These are phyloP conservation scores for Paulownia fortunei DNA, from an alignment of 257 asterid genomes.

Conservation along the genomic window DNA sequence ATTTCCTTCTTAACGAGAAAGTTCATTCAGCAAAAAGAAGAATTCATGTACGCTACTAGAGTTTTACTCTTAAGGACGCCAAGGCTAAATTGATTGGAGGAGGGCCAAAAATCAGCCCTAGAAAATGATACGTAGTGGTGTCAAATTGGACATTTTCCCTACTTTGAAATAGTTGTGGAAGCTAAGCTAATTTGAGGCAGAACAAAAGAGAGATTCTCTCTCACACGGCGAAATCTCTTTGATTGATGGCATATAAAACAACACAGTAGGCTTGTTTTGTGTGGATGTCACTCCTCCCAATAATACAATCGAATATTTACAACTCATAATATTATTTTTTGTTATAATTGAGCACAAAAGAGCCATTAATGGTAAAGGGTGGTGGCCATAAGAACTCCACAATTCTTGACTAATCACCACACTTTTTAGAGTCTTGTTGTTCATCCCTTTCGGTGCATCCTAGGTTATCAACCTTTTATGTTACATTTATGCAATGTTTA, in stretches of 20 bases:
- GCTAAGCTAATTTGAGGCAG: not conserved
- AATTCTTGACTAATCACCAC: conserved; percentile 29
- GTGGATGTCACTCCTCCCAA: not conserved
- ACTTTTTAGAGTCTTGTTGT: not conserved
- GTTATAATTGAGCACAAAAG: not conserved
- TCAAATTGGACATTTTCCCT: too few relatives aligned
- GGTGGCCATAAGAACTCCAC: conserved; percentile 30
- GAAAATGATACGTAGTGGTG: too few relatives aligned
- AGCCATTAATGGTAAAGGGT: conserved; percentile 24
- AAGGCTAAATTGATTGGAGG: too few relatives aligned
- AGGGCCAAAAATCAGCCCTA: too few relatives aligned
- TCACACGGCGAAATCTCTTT: not conserved
- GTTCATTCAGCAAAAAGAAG: too few relatives aligned
- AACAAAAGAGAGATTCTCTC: too few relatives aligned
- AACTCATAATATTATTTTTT: conserved; percentile 4
- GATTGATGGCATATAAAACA: not conserved
- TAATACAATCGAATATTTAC: conserved; percentile 2
- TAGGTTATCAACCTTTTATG: not conserved
- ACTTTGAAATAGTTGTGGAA: conserved; percentile 10
- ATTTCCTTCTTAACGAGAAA: too few relatives aligned
- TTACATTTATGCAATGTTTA: not conserved
- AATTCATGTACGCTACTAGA: too few relatives aligned
- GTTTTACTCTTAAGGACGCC: too few relatives aligned
- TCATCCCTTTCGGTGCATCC: too few relatives aligned
- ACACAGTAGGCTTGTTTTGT: not conserved